A percentile compares a stretch with the other conserved stretches of the same genome.
These are phyloP conservation scores for Polychytrium aggregatum DNA, from an alignment of 192 early-diverging fungal species.

Conservation along the genomic window DNA sequence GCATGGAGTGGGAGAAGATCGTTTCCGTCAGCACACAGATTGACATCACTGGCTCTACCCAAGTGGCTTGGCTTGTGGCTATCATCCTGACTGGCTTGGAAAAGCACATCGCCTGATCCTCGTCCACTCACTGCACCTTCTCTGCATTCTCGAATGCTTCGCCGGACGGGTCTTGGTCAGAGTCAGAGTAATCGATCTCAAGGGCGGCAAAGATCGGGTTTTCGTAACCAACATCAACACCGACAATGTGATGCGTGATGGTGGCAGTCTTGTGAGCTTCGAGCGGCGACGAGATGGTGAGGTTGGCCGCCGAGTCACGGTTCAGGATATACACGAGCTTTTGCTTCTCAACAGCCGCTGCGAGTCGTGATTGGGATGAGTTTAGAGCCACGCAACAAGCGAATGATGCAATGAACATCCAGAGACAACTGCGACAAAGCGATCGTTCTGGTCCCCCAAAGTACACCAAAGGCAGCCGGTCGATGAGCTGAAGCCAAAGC, in stretches of 20 bases:
- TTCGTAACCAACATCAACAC: slow-evolving; percentile 95
- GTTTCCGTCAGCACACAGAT: slow-evolving; percentile 2
- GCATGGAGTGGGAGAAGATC: background rate
- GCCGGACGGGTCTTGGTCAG: slow-evolving; percentile 62
- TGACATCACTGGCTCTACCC: slow-evolving; percentile 6
- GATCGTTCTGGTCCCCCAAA: no score
- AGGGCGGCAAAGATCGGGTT: slow-evolving; percentile 95
- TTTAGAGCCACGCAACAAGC: no score
- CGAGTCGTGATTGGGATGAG: background rate
- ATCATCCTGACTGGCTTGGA: background rate
- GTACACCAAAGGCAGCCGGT: no score
- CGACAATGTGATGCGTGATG: slow-evolving; percentile 67
- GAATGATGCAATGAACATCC: background rate
- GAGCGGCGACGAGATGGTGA: slow-evolving; percentile 90
- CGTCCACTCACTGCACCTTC: no score
- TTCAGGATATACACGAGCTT: slow-evolving; percentile 97
- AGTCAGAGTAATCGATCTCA: slow-evolving; percentile 76
- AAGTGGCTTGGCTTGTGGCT: slow-evolving; percentile 4
- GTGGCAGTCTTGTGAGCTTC: slow-evolving; percentile 81
- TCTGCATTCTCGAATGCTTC: slow-evolving; percentile 59
- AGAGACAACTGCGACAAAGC: background rate
- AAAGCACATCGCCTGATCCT: no score
- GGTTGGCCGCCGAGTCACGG: slow-evolving; percentile 67
- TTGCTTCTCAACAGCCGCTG: slow-evolving; percentile 81
- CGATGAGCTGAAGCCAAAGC: no score